A percentile compares a stretch with the other conserved stretches of the same genome.
Conservation (phyloP, 805 yeast species). For the Candida bentonensis region DNA sequence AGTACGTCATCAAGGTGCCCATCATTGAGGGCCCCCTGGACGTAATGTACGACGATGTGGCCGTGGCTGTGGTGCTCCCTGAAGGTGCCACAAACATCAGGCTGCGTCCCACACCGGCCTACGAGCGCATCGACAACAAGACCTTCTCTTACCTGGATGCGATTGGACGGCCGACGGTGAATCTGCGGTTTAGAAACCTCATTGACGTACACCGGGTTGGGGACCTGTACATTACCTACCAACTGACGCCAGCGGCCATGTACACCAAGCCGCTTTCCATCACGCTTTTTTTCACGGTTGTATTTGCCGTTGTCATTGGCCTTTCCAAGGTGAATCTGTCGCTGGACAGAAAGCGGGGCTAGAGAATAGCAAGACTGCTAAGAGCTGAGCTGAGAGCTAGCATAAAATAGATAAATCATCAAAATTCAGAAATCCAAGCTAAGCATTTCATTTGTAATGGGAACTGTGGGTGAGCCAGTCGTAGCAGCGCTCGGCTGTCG, state of each 20-base stretch:
- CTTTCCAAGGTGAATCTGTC: not conserved
- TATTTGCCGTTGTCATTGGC: not conserved
- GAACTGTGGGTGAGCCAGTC: no score
- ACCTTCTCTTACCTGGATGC: constrained; percentile 43
- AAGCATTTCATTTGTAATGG: no score
- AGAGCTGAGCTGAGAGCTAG: no score
- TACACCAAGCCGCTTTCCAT: not conserved
- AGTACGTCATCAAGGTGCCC: constrained; percentile 53
- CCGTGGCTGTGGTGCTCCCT: constrained; percentile 59
- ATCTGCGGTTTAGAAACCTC: constrained; percentile 43
- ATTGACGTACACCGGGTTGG: constrained; percentile 52
- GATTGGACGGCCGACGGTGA: constrained; percentile 64
- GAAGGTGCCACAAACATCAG: constrained; percentile 60
- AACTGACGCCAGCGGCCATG: constrained; percentile 7
- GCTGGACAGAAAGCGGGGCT: not conserved
- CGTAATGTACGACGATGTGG: constrained; percentile 49
- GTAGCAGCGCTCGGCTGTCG: no score
- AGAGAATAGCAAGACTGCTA: no score
- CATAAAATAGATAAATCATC: no score
- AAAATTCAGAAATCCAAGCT: no score
- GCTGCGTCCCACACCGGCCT: constrained; percentile 40
- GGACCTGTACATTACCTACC: constrained; percentile 48
- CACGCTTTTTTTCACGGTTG: not conserved
- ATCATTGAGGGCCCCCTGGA: constrained; percentile 59
- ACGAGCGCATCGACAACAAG: constrained; percentile 13